These are phyloP conservation scores for Pulveroboletus sp. DNA, from an alignment of 768 basidiomycete genomes.

Conservation along the genomic window DNA sequence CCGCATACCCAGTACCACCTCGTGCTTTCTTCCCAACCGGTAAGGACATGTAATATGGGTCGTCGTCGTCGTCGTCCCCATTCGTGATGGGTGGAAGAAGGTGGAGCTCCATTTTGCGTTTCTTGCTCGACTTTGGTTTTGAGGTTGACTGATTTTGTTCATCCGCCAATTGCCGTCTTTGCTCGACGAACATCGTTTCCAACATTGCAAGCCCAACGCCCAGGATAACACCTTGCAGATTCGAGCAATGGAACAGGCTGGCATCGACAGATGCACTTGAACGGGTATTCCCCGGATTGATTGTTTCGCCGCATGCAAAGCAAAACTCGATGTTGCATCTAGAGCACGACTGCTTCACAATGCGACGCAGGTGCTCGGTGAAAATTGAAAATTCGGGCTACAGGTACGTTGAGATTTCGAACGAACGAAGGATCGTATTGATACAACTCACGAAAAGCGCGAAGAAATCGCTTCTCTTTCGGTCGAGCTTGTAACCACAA, in stretches of 20 bases:
- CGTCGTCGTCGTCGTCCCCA: slow-evolving; percentile 54
- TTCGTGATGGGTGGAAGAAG: slow-evolving; percentile 18
- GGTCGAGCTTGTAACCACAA: slow-evolving; percentile 59
- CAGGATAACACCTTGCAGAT: slow-evolving; percentile 83
- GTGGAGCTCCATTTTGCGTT: slow-evolving; percentile 37
- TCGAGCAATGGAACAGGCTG: slow-evolving; percentile 82
- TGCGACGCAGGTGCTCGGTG: slow-evolving; percentile 54
- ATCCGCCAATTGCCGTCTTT: slow-evolving; percentile 35
- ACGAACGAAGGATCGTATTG: neutral
- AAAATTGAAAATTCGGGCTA: slow-evolving; percentile 75
- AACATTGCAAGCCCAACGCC: slow-evolving; percentile 90
- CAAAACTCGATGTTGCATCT: slow-evolving; percentile 61
- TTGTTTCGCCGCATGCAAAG: slow-evolving; percentile 71
- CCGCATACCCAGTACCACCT: slow-evolving; percentile 85
- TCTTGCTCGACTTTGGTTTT: slow-evolving; percentile 36
- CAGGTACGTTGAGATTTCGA: slow-evolving; percentile 10
- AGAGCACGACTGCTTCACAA: slow-evolving; percentile 59
- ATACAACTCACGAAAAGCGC: slow-evolving; percentile 64
- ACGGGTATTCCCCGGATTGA: slow-evolving; percentile 43
- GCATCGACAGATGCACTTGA: slow-evolving; percentile 46
- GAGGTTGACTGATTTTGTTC: slow-evolving; percentile 22
- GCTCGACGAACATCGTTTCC: slow-evolving; percentile 65
- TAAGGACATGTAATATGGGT: slow-evolving; percentile 39
- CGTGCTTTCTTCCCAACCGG: slow-evolving; percentile 61
- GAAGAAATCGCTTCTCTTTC: slow-evolving; percentile 79